Evolutionary conservation across 331 rosid species (phyloP).

Genomic region (Rosa hybrid): DNA sequence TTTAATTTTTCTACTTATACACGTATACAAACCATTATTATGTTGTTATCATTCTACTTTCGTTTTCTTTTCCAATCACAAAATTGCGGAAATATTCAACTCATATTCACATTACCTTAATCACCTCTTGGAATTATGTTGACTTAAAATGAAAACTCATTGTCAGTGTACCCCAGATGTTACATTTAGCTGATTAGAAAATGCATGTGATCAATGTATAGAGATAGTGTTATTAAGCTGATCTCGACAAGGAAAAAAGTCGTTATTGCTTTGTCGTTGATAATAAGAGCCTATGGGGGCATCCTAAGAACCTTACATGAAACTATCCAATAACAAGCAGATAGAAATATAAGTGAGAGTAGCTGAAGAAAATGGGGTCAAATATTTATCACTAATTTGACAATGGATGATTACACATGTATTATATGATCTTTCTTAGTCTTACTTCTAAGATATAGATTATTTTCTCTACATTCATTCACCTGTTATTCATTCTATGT

Average conservation of each 20-base stretch:
- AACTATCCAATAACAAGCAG: background rate
- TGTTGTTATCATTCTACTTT: background rate
- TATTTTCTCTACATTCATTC: too few species aligned
- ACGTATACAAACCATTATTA: background rate
- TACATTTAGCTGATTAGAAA: background rate
- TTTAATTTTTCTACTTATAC: background rate
- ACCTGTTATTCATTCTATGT: too few species aligned
- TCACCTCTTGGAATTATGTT: background rate
- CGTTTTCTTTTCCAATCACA: background rate
- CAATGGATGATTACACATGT: too few species aligned
- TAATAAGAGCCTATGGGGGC: background rate
- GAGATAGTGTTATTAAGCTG: background rate
- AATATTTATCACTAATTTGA: too few species aligned
- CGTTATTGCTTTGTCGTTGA: background rate
- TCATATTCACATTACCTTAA: background rate
- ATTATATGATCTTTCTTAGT: too few species aligned
- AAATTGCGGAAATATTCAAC: background rate
- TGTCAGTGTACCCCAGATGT: background rate
- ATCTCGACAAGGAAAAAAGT: background rate
- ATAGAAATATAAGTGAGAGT: background rate
- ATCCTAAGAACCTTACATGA: background rate
- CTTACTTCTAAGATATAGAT: too few species aligned
- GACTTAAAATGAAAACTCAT: background rate
- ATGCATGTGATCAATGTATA: background rate
- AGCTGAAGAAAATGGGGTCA: background rate